Evolutionary conservation across 2,329 filamentous ascomycete species (phyloP), one percentile per base, ranked within the genome.

Genomic region (Colletotrichum tofieldiae): DNA sequence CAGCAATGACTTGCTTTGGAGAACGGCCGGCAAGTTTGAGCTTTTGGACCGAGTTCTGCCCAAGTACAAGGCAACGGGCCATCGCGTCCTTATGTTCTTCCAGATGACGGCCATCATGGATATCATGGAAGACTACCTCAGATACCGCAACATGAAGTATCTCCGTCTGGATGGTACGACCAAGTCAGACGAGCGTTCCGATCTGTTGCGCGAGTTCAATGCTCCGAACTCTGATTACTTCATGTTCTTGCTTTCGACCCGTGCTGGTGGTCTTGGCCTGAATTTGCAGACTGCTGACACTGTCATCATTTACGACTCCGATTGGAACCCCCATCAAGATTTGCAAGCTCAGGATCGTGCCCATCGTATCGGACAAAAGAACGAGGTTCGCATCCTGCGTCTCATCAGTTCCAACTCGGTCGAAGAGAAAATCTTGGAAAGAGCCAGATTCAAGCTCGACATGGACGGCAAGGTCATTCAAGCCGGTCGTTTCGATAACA

Each of bases 31-130:
- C 80, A 99, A 99, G 84, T 99, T 99, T 78, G 96, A 99, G 85
- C 88, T 99, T 39, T 88, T 99, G 35, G 96, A 99, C 81, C 90
- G 96, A 63, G 88, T 99, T 73, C 83, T 99, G 75, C 96, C 96
- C 58, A 99, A 99, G 84, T 98, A 99, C 83, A 90, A 94, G 77
- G 92, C 89, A 3, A 95, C 94, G 1, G 94, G 94, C 20, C 96
- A 99, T 90, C 93, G 96, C 83, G 95, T 98, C 37, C 88, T 99
- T 81, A 98, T 99, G 93, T 99, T 99, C 89, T 99, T 99, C 88
- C 96, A 99, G 82, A 99, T 99, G 96, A 99, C 96, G 5, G 95
- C 97, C 74, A 99, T 99, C 81, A 99, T 99, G 96, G 98, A 99
- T 84, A 99, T 99, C 79, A 98, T 99, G 96, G 96, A 99, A 78